phyloP scores from a whole-genome alignment of 306 rosid species.

The Sicyos edulis region DNA sequence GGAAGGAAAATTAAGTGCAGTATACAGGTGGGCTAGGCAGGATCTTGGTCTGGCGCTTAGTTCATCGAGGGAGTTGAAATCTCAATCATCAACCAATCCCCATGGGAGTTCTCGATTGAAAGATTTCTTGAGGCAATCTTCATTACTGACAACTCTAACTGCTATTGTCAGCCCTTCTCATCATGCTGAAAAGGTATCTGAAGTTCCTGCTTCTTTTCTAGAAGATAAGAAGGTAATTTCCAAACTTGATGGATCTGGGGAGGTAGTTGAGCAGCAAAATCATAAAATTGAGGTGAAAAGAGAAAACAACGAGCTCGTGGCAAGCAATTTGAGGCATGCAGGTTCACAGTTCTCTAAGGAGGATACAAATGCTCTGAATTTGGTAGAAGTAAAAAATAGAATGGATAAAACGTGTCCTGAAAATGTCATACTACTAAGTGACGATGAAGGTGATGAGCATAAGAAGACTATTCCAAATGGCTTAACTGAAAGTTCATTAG shows the following conservation, averaged over 20 bases:
- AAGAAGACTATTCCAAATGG: conserved; percentile 35
- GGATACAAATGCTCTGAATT: conserved; percentile 35
- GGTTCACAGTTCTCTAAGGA: conserved; percentile 47
- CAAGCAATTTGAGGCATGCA: conserved; percentile 29
- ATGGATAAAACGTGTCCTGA: conserved; percentile 35
- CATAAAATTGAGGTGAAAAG: conserved; percentile 27
- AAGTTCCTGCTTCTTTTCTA: conserved; percentile 29
- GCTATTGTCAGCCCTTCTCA: conserved; percentile 30
- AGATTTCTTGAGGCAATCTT: conserved; percentile 36
- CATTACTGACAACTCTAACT: conserved; percentile 27
- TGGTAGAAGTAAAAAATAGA: conserved; percentile 30
- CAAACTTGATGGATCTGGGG: conserved; percentile 22
- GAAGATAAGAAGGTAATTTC: conserved; percentile 25
- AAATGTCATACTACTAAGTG: conserved; percentile 65
- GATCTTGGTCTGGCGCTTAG: conserved; percentile 88
- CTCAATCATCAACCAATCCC: conserved; percentile 31
- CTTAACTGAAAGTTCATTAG: conserved; percentile 30
- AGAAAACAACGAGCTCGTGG: conserved; percentile 33
- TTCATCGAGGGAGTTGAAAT: conserved; percentile 42
- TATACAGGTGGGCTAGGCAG: conserved; percentile 89
- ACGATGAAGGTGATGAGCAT: conserved; percentile 63
- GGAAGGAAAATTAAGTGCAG: conserved; percentile 94
- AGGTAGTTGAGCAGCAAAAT: conserved; percentile 27
- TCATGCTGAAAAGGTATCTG: conserved; percentile 32
- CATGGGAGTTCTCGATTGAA: conserved; percentile 32